A percentile compares a stretch with the other conserved stretches of the same genome.
Conservation (phyloP, 345 rosid genomes). For the Acer campestre region DNA sequence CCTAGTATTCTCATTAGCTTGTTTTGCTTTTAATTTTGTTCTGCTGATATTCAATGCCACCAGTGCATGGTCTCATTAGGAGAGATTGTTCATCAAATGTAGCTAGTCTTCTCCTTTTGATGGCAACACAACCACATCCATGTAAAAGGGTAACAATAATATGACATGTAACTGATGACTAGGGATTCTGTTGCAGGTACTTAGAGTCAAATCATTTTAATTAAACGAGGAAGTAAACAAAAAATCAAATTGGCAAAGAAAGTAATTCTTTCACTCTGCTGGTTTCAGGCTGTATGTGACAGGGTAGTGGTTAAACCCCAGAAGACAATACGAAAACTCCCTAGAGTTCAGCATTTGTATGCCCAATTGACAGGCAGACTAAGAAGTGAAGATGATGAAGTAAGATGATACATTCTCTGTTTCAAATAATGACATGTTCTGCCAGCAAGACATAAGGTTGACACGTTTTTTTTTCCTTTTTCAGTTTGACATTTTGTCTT, state of each 20-base stretch:
- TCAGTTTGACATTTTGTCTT: conserved; percentile 74
- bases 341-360: conserved; percentile 81
- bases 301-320: conserved; percentile 63
- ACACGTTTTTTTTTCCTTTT: neutral
- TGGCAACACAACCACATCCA: neutral
- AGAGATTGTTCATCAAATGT: neutral
- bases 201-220: neutral
- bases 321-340: conserved; percentile 69
- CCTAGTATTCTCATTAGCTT: neutral
- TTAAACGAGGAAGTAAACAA: neutral
- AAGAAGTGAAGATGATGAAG: conserved; percentile 88
- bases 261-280: neutral
- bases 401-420: conserved; percentile 19
- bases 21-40: neutral
- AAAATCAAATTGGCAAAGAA: neutral
- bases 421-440: conserved; percentile 4
- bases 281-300: conserved; percentile 63
- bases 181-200: neutral
- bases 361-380: conserved; percentile 70
- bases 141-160: neutral
- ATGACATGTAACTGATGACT: neutral
- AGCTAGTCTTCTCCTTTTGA: neutral
- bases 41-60: conserved; percentile 1
- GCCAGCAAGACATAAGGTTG: neutral
- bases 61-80: conserved; percentile 1